Evolutionary conservation across 1,139 yeast genomes (phyloP), one percentile per base, ranked within the genome.

Genomic region (Kurtzmaniella quercitrusa): DNA sequence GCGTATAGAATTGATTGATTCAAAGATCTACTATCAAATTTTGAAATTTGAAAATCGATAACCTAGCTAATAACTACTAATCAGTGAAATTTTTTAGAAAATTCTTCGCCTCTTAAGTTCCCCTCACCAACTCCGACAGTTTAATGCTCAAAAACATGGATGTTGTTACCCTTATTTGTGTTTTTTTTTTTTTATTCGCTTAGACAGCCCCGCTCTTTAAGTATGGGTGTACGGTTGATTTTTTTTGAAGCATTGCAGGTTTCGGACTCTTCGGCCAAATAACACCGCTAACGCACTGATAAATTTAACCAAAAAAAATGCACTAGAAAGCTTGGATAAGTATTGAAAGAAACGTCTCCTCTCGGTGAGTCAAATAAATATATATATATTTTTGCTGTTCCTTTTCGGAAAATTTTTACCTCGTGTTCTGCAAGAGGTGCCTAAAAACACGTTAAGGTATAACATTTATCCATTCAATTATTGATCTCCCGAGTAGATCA

Each of bases 61-160:
- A n/a, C n/a, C n/a, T n/a, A n/a, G n/a, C n/a, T n/a, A n/a, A n/a
- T n/a, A n/a, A n/a, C n/a, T n/a, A n/a, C n/a, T n/a, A n/a, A n/a
- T n/a, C n/a, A n/a, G n/a, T 5, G n/a, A 26, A 26, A 26, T 6
- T 26, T 26, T 26, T 5, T 5, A 26, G n/a, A 11, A 26, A 26
- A 11, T 26, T 26, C 9, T 26, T 26, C 30, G 6, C 5, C 30
- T 26, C 30, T 26, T 6, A n/a, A 23, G 36, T 16, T 38, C 45
- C 42, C 45, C 42, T 26, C 42, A 39, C 39, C 39, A 39, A 42
- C 33, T 42, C 45, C 45, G 45, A 42, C 33, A 18, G 14, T 14
- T 9, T 19, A 36, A 17, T 16, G 33, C 30, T n/a, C 36, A 28
- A 26, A 26, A 26, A 26, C 30, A 26, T 26, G 30, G 30, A 26